phyloP scores from a whole-genome alignment of 148 eudicot genomes.

The Vaccinium vitisidaea region DNA sequence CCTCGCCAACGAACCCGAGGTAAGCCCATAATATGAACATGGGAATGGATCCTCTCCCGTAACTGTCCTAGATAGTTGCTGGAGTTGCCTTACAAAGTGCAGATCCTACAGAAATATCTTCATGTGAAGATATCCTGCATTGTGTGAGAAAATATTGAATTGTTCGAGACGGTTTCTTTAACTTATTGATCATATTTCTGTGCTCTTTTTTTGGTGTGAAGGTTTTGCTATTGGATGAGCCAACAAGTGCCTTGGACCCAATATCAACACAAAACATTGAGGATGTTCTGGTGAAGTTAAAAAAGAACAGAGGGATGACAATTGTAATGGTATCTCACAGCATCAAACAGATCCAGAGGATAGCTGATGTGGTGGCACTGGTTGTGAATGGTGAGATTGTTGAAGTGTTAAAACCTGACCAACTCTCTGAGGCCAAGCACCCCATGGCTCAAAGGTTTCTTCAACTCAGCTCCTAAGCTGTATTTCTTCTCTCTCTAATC shows the following conservation, averaged over 20 bases:
- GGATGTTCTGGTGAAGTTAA: slow-evolving; percentile 38
- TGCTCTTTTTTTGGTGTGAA: neutral
- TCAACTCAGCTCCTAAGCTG: slow-evolving; percentile 27
- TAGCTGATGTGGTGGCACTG: slow-evolving; percentile 45
- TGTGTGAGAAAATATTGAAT: too few relatives aligned
- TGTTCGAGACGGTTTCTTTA: too few relatives aligned
- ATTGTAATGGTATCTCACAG: slow-evolving; percentile 51
- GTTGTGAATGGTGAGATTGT: slow-evolving; percentile 43
- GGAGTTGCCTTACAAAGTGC: too few relatives aligned
- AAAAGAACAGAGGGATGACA: slow-evolving; percentile 40
- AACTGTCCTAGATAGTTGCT: too few relatives aligned
- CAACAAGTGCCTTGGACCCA: slow-evolving; percentile 62
- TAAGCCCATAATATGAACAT: neutral
- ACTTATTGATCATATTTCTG: neutral
- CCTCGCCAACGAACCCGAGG: slow-evolving; percentile 60
- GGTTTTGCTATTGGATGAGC: slow-evolving; percentile 61
- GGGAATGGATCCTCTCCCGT: too few relatives aligned
- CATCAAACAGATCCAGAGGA: slow-evolving; percentile 59
- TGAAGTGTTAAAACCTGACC: slow-evolving; percentile 37
- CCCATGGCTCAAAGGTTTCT: slow-evolving; percentile 48
- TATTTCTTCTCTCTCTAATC: neutral
- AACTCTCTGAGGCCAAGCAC: slow-evolving; percentile 42
- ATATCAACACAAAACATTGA: slow-evolving; percentile 56
- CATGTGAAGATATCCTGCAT: too few relatives aligned
- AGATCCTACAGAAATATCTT: too few relatives aligned